Evolutionary conservation across 1,139 yeast species (phyloP).

Genomic region (Ashbya aceris): DNA sequence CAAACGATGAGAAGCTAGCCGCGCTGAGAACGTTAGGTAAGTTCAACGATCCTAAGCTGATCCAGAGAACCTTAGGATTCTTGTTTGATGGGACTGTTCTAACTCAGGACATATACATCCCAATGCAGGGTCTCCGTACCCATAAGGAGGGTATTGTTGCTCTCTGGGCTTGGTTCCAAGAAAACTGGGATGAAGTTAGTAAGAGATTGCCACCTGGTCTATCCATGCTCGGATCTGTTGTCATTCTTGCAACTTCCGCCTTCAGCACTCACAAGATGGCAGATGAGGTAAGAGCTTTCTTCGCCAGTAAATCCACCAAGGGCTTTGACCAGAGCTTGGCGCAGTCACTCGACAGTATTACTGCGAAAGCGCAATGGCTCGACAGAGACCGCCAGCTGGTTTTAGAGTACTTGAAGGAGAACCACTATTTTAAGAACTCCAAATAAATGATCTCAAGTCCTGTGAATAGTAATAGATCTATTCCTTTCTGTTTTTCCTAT

Average conservation of each 20-base stretch:
- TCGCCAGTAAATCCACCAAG: slow-evolving; percentile 50
- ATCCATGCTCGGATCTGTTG: slow-evolving; percentile 68
- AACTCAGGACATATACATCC: slow-evolving; percentile 77
- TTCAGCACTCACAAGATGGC: slow-evolving; percentile 56
- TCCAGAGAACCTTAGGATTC: slow-evolving; percentile 50
- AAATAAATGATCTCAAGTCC: background rate
- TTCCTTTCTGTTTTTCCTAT: no score
- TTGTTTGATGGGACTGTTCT: slow-evolving; percentile 61
- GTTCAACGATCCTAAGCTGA: slow-evolving; percentile 48
- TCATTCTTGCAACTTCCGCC: slow-evolving; percentile 51
- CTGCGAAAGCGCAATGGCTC: slow-evolving; percentile 57
- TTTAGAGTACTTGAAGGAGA: slow-evolving; percentile 41
- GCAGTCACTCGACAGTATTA: slow-evolving; percentile 59
- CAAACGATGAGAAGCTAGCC: slow-evolving; percentile 65
- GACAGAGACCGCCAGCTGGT: slow-evolving; percentile 51
- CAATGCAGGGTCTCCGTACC: slow-evolving; percentile 61
- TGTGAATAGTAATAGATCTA: no score
- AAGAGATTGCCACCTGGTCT: slow-evolving; percentile 73
- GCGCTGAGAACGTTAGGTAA: slow-evolving; percentile 72
- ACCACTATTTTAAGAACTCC: slow-evolving; percentile 33
- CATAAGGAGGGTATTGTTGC: slow-evolving; percentile 53
- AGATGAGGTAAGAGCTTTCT: slow-evolving; percentile 50
- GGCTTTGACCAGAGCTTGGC: slow-evolving; percentile 70
- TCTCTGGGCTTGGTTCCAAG: slow-evolving; percentile 68
- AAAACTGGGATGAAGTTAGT: slow-evolving; percentile 62